A percentile compares a stretch with the other conserved stretches of the same genome.
These are phyloP conservation scores for Euryodendron excelsum DNA, from an alignment of 148 eudicot species.

Conservation along the genomic window DNA sequence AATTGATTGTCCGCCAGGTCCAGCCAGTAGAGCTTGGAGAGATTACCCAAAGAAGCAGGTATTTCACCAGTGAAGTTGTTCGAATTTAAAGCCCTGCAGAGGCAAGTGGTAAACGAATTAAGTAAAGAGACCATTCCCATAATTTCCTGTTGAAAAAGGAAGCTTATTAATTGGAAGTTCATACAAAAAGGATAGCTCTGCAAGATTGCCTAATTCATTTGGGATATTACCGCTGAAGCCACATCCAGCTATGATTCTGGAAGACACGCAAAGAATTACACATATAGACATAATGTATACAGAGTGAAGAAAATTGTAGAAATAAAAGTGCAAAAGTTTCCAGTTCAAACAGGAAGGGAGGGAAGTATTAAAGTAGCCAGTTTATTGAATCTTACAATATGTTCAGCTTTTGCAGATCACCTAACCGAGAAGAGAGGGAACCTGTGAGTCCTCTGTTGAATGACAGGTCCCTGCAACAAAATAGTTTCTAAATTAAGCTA, in stretches of 20 bases:
- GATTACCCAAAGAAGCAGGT: conserved; percentile 76
- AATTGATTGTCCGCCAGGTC: conserved; percentile 84
- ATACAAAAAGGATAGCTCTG: conserved; percentile 66
- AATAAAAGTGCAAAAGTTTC: not conserved
- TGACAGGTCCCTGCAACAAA: conserved; percentile 70
- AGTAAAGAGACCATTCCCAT: not conserved
- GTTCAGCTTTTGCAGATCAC: conserved; percentile 60
- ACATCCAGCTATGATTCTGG: conserved; percentile 88
- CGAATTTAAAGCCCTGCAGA: conserved; percentile 71
- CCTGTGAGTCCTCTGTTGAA: conserved; percentile 75
- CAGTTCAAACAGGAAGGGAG: not conserved
- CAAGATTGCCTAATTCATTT: conserved; percentile 68
- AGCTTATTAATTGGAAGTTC: conserved; percentile 13
- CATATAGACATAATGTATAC: not conserved
- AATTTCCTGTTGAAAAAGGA: not conserved
- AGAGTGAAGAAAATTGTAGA: not conserved
- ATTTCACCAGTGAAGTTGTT: conserved; percentile 78
- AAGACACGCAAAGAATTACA: not conserved
- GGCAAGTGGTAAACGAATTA: not conserved
- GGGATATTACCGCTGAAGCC: conserved; percentile 85
- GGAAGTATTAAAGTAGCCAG: not conserved
- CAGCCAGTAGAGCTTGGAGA: conserved; percentile 79
- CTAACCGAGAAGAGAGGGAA: conserved; percentile 62
- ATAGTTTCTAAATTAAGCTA: conserved; percentile 15
- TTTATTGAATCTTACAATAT: conserved; percentile 52